Percentiles rank a stretch among this genome's conserved stretches.
Evolutionary conservation across 1,284 basidiomycete species (phyloP).

Genomic region (Austroboletus niveus): DNA sequence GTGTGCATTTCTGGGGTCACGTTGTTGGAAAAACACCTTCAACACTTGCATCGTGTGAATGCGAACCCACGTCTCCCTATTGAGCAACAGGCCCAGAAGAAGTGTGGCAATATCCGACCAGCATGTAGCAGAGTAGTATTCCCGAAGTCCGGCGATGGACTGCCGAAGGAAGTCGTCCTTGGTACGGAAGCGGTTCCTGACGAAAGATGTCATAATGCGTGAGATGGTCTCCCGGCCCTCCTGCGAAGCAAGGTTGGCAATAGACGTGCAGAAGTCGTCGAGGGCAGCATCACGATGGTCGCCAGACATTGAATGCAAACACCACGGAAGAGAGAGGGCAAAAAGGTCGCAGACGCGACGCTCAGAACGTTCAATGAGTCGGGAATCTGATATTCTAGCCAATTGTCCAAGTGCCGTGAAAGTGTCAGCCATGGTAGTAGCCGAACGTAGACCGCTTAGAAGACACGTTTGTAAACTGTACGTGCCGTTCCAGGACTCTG

Average conservation of each 20-base stretch:
- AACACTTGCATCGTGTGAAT: slow-evolving; percentile 85
- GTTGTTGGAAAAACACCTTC: slow-evolving; percentile 84
- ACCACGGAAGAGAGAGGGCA: slow-evolving; percentile 85
- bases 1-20: slow-evolving; percentile 75
- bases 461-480: slow-evolving; percentile 74
- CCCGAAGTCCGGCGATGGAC: slow-evolving; percentile 80
- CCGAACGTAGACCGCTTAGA: slow-evolving; percentile 80
- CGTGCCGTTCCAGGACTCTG: slow-evolving; percentile 70
- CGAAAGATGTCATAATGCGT: slow-evolving; percentile 87
- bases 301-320: slow-evolving; percentile 74
- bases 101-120: slow-evolving; percentile 81
- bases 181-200: slow-evolving; percentile 85
- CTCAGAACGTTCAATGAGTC: slow-evolving; percentile 71
- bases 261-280: slow-evolving; percentile 72
- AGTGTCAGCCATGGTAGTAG: slow-evolving; percentile 64
- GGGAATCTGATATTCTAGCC: slow-evolving; percentile 59
- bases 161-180: slow-evolving; percentile 94
- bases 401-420: slow-evolving; percentile 71
- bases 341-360: slow-evolving; percentile 84
- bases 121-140: slow-evolving; percentile 70
- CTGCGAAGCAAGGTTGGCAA: slow-evolving; percentile 69
- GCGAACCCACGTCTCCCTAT: slow-evolving; percentile 80
- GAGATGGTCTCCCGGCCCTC: slow-evolving; percentile 76
- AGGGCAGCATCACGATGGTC: slow-evolving; percentile 63
- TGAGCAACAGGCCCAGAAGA: slow-evolving; percentile 85